phyloP scores from a whole-genome alignment of 306 rosid species.

The Cajanus cajan region DNA sequence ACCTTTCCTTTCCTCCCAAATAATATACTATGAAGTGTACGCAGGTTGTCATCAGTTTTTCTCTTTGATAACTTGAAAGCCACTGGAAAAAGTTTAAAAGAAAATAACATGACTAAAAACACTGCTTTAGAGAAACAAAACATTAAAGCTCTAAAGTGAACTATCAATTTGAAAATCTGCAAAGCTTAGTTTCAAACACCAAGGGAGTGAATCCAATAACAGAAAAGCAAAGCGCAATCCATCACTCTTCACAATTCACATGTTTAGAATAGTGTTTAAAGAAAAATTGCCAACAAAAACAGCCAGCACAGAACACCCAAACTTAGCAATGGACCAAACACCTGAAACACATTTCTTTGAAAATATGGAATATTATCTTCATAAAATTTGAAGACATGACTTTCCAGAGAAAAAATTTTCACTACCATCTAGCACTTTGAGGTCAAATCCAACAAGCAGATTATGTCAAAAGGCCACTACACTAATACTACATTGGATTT shows the following conservation, averaged over 20 bases:
- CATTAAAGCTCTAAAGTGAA: not conserved
- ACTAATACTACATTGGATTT: not conserved
- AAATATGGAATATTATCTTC: not conserved
- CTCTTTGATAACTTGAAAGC: constrained; percentile 83
- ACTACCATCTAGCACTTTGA: not conserved
- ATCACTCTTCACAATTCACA: not conserved
- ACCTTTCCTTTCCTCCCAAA: constrained; percentile 84
- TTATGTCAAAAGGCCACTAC: not conserved
- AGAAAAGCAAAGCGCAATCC: not conserved
- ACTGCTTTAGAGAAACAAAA: constrained; percentile 3
- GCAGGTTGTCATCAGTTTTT: constrained; percentile 80
- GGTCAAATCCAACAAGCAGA: not conserved
- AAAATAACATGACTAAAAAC: constrained; percentile 21
- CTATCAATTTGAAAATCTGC: not conserved
- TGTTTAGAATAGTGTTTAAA: not conserved
- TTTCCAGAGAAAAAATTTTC: not conserved
- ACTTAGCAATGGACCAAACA: not conserved
- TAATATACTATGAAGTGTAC: constrained; percentile 63
- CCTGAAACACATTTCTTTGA: not conserved
- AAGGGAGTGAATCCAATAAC: not conserved
- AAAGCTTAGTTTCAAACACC: not conserved
- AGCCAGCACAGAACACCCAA: not conserved
- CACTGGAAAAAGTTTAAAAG: constrained; percentile 54
- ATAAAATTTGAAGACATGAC: not conserved
- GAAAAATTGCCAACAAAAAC: not conserved